A percentile compares a stretch with the other conserved stretches of the same genome.
Evolutionary conservation across 805 yeast genomes (phyloP).

Genomic region (Kazachstania kunashirensis): DNA sequence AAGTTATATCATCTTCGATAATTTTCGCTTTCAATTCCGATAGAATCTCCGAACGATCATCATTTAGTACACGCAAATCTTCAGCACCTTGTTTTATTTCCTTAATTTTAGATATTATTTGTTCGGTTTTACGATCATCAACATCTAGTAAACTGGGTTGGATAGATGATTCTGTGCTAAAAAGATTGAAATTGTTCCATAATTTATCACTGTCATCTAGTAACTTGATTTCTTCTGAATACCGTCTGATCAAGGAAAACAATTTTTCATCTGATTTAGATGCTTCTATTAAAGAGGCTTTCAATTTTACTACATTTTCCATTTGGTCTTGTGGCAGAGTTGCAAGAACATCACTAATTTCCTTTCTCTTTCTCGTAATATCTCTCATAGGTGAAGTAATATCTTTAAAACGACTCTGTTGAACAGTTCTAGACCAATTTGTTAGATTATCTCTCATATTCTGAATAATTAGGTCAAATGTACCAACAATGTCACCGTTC

Average conservation of each 20-base stretch:
- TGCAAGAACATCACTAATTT: constrained; percentile 28
- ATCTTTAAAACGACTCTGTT: constrained; percentile 22
- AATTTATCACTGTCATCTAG: constrained; percentile 37
- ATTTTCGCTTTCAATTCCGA: constrained; percentile 58
- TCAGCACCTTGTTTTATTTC: constrained; percentile 48
- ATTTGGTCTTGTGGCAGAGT: constrained; percentile 36
- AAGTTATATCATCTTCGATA: constrained; percentile 78
- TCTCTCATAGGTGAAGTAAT: constrained; percentile 29
- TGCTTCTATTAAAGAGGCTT: constrained; percentile 53
- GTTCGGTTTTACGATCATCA: constrained; percentile 39
- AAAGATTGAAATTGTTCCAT: constrained; percentile 31
- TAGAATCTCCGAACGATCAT: constrained; percentile 53
- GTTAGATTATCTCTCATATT: constrained; percentile 26
- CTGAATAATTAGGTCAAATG: constrained; percentile 15
- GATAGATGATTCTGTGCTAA: constrained; percentile 8
- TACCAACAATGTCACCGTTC: constrained; percentile 24
- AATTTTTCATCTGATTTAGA: constrained; percentile 49
- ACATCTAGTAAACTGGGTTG: constrained; percentile 52
- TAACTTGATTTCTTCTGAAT: constrained; percentile 34
- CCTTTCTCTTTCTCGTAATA: constrained; percentile 29
- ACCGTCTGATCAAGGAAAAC: constrained; percentile 37
- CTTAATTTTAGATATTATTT: constrained; percentile 33
- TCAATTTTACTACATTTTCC: constrained; percentile 48
- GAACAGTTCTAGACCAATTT: constrained; percentile 23
- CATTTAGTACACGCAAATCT: constrained; percentile 51